Conservation (phyloP, 148 eudicot genomes). For the Nyssa sinensis region DNA sequence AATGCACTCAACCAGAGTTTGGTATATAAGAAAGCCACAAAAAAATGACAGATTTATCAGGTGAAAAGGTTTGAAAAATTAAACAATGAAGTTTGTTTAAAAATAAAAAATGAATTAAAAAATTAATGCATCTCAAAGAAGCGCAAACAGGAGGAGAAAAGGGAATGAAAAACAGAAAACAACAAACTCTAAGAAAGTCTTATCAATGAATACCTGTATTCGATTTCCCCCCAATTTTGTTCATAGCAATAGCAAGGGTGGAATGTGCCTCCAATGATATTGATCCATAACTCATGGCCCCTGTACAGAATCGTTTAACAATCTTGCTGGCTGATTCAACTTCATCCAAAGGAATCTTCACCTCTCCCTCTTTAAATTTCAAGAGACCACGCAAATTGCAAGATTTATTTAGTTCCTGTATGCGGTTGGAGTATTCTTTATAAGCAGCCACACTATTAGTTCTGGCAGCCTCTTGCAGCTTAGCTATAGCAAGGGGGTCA, state of each 20-base stretch:
- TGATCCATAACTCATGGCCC: conserved; percentile 99
- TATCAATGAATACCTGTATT: conserved; percentile 64
- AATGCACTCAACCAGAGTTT: conserved; percentile 3
- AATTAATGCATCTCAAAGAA: background rate
- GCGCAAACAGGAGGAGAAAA: background rate
- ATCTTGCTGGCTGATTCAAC: conserved; percentile 96
- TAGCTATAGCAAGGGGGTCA: conserved; percentile 94
- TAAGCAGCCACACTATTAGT: conserved; percentile 93
- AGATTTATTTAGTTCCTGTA: conserved; percentile 78
- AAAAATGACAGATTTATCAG: background rate
- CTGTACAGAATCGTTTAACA: conserved; percentile 95
- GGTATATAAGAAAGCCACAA: background rate
- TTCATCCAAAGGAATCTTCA: conserved; percentile 75
- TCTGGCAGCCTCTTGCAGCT: conserved; percentile 91
- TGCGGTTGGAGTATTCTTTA: conserved; percentile 80
- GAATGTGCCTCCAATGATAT: conserved; percentile 95
- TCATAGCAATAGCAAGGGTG: conserved; percentile 94
- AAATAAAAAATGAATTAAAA: background rate
- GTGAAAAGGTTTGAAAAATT: background rate
- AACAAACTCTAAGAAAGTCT: background rate
- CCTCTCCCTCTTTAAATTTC: conserved; percentile 68
- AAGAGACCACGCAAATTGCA: conserved; percentile 93
- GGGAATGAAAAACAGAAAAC: background rate
- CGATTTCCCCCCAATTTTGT: conserved; percentile 94
- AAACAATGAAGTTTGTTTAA: no score